Conservation (phyloP, 2,329 filamentous ascomycete genomes). For the Colletotrichum noveboracense region DNA sequence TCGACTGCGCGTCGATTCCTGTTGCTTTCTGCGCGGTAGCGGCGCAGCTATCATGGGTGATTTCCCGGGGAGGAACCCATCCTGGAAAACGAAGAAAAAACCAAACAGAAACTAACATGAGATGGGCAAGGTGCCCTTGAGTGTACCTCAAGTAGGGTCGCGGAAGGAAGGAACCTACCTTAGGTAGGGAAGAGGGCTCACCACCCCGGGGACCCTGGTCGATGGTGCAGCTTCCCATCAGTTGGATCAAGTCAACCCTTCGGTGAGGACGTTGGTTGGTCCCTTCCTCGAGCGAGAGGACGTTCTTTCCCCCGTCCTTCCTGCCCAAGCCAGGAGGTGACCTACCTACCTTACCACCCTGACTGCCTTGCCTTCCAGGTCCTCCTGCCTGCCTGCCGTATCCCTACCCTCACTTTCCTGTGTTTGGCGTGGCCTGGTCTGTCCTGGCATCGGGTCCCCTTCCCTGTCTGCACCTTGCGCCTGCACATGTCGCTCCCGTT, state of each 20-base stretch:
- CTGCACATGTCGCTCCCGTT: not conserved
- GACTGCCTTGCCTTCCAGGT: not conserved
- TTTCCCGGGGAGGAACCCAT: not conserved
- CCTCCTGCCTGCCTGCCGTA: not conserved
- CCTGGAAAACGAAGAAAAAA: not conserved
- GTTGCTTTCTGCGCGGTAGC: not conserved
- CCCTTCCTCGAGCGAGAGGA: not conserved
- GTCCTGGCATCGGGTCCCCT: not conserved
- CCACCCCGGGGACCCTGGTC: not conserved
- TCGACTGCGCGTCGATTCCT: not conserved
- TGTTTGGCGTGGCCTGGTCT: not conserved
- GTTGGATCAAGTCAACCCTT: slow-evolving; percentile 3
- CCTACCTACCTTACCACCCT: not conserved
- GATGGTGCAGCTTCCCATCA: slow-evolving; percentile 8
- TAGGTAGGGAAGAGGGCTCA: not conserved
- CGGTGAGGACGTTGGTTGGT: slow-evolving; percentile 10
- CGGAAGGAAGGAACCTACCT: slow-evolving; percentile 7
- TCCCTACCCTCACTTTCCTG: not conserved
- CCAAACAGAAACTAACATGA: not conserved
- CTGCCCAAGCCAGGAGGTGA: not conserved
- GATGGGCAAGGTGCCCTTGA: not conserved
- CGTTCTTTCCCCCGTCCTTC: not conserved
- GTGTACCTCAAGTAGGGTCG: not conserved
- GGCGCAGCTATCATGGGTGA: slow-evolving; percentile 11
- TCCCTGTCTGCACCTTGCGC: not conserved